Conservation (phyloP, 345 rosid genomes). For the Conringia planisiliqua region DNA sequence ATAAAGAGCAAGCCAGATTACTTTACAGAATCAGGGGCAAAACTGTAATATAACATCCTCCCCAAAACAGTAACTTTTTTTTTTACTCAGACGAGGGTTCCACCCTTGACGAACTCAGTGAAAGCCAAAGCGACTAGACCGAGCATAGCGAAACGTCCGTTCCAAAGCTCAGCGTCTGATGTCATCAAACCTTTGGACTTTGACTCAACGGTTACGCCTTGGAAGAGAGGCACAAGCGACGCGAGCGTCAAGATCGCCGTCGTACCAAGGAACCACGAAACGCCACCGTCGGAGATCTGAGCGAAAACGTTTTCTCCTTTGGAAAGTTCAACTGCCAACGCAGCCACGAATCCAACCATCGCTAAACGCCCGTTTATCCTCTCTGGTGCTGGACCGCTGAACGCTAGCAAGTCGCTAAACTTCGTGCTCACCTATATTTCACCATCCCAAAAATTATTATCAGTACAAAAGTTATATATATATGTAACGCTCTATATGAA, state of each 20-base stretch:
- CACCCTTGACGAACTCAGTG: slow-evolving; percentile 70
- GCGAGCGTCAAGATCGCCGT: slow-evolving; percentile 56
- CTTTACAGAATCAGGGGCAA: slow-evolving; percentile 20
- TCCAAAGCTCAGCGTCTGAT: slow-evolving; percentile 79
- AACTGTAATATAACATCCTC: neutral
- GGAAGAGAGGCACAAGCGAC: slow-evolving; percentile 55
- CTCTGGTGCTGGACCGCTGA: slow-evolving; percentile 88
- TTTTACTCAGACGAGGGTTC: slow-evolving; percentile 42
- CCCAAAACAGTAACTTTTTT: neutral
- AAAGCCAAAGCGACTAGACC: slow-evolving; percentile 75
- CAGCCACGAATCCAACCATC: slow-evolving; percentile 79
- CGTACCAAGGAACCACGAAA: slow-evolving; percentile 56
- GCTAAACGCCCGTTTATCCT: slow-evolving; percentile 89
- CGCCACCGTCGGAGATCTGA: slow-evolving; percentile 61
- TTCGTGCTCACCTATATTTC: slow-evolving; percentile 47
- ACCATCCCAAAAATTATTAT: neutral
- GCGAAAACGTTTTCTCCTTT: slow-evolving; percentile 63
- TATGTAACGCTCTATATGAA: neutral
- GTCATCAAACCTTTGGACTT: slow-evolving; percentile 62
- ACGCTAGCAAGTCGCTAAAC: slow-evolving; percentile 60
- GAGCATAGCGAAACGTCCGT: slow-evolving; percentile 79
- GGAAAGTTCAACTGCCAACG: slow-evolving; percentile 58
- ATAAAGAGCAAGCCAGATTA: neutral
- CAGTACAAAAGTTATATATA: neutral
- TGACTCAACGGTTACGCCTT: slow-evolving; percentile 57